These are phyloP conservation scores for Alnus rubra DNA, from an alignment of 306 rosid species.

Conservation along the genomic window DNA sequence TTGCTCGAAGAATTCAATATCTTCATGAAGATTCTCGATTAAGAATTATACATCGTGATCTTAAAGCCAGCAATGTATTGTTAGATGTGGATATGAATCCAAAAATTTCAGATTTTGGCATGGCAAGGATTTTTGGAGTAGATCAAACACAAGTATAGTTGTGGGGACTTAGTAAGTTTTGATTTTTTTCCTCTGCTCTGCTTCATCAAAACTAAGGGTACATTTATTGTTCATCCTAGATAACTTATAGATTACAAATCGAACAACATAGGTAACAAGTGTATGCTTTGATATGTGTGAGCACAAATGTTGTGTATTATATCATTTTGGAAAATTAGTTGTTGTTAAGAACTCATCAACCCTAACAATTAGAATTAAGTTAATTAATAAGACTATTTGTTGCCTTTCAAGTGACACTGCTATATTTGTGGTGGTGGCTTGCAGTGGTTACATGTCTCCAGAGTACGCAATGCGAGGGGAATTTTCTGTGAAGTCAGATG, in stretches of 20 bases:
- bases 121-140: conserved; percentile 31
- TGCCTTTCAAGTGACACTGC: not conserved
- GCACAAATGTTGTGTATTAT: no score
- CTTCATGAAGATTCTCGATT: conserved; percentile 42
- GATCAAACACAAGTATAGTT: conserved; percentile 31
- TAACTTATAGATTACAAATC: not conserved
- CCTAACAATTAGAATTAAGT: not conserved
- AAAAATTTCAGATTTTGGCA: conserved; percentile 52
- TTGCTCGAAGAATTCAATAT: conserved; percentile 38
- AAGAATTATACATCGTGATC: conserved; percentile 48
- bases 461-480: conserved; percentile 30
- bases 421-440: not conserved
- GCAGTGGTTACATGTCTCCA: conserved; percentile 33
- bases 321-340: no score
- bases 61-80: conserved; percentile 43
- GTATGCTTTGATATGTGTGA: no score
- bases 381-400: not conserved
- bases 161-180: conserved; percentile 44
- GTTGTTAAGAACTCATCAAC: no score
- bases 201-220: not conserved
- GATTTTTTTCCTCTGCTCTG: no score
- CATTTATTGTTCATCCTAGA: not conserved
- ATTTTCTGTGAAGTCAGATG: conserved; percentile 21
- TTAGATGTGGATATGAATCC: conserved; percentile 35
- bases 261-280: not conserved